Evolutionary conservation across 2,329 filamentous ascomycete genomes (phyloP), one percentile per base, ranked within the genome.

Genomic region (Periconia sp.): DNA sequence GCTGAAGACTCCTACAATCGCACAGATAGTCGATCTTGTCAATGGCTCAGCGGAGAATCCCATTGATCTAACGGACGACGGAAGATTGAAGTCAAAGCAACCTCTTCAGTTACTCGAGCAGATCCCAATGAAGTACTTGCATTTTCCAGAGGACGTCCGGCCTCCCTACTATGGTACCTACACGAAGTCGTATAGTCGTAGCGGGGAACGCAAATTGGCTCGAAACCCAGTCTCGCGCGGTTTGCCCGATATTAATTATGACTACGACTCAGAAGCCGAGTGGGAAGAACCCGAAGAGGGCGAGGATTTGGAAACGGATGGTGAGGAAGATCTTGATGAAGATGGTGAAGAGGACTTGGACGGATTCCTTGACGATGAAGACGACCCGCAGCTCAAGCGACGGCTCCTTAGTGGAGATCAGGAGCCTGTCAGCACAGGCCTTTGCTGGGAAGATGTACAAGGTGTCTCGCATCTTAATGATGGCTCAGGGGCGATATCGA

Each of bases 311-410:
- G 73, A 80, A 35, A 82, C 81, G 3, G 84, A 86, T 45, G 82
- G 81, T 21, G 84, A 86, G 42, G 84, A 87, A 5, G 79, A 83
- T 36, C 82, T 86, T 8, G 86, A 87, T 18, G 84, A 87, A 36
- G 79, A 89, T 9, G 86, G 84, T n/a, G 87, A 89, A 12, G 87
- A 89, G 50, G 91, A 95, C 46, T 87, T 96, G 85, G 89, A 90
- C 4, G 92, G 85, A 13, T 96, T 96, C 61, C 76, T 96, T 2
- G 92, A 96, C 56, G 89, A 89, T 5, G 89, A 95, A 39, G 89
- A 94, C 69, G 61, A 80, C 73, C 46, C 73, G 70, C 64, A 75
- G 71, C 52, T 77, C 67, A 79, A 81, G 75, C 74, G 81, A 65
- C 69, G 85, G 72, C 68, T 80, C 5, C 73, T 81, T 58, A 81